phyloP scores from a whole-genome alignment of 495 filamentous ascomycete genomes.

The Cercophora scortea region DNA sequence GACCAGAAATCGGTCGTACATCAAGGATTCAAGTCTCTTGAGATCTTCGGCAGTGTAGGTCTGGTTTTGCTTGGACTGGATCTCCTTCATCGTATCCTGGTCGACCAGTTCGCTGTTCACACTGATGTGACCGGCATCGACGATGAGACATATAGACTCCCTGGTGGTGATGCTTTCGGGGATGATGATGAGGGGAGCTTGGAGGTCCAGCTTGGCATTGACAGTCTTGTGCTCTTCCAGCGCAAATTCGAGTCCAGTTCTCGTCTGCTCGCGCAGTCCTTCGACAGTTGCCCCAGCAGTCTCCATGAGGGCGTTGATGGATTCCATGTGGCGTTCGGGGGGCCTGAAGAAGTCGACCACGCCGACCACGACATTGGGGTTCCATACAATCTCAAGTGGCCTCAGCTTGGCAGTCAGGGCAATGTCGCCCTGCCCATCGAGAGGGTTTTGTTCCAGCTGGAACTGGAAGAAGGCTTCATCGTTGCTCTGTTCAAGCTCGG shows the following conservation, averaged over 20 bases:
- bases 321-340: slow-evolving; percentile 96
- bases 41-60: slow-evolving; percentile 85
- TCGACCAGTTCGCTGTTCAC: slow-evolving; percentile 91
- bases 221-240: slow-evolving; percentile 96
- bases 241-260: slow-evolving; percentile 91
- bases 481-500: slow-evolving; percentile 52
- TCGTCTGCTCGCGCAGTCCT: slow-evolving; percentile 86
- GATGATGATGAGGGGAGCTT: slow-evolving; percentile 91
- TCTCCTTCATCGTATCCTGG: slow-evolving; percentile 73
- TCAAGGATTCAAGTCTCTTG: slow-evolving; percentile 73
- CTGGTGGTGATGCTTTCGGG: slow-evolving; percentile 82
- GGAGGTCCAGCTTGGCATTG: slow-evolving; percentile 90
- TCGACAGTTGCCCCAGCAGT: slow-evolving; percentile 92
- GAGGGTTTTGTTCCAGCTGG: slow-evolving; percentile 86
- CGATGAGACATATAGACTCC: slow-evolving; percentile 75
- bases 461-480: slow-evolving; percentile 83
- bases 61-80: slow-evolving; percentile 85
- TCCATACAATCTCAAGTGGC: slow-evolving; percentile 94
- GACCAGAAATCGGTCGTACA: slow-evolving; percentile 93
- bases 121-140: slow-evolving; percentile 93
- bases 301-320: slow-evolving; percentile 88
- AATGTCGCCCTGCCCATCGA: slow-evolving; percentile 85
- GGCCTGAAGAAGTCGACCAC: slow-evolving; percentile 92
- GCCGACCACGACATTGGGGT: slow-evolving; percentile 83
- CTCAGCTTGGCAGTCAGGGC: slow-evolving; percentile 86